These are phyloP conservation scores for Penicillium sclerotiorum DNA, from an alignment of 2,329 filamentous ascomycete species.

Conservation along the genomic window DNA sequence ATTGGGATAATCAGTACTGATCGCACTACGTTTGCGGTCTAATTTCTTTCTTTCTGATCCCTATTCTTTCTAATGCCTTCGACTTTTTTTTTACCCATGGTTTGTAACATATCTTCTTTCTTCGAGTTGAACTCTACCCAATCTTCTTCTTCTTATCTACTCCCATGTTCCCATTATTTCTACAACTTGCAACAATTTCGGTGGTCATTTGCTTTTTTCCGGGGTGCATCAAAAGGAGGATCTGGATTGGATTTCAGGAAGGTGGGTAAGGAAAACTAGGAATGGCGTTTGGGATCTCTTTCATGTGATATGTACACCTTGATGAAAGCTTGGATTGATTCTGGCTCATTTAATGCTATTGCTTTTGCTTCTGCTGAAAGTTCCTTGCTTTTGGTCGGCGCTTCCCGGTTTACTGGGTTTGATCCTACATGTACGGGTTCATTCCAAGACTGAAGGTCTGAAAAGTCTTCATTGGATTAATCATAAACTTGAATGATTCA, in stretches of 20 bases:
- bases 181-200: no score
- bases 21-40: background rate
- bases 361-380: no score
- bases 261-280: background rate
- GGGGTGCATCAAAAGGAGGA: background rate
- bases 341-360: no score
- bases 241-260: background rate
- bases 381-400: no score
- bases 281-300: background rate
- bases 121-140: background rate
- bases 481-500: no score
- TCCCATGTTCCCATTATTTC: background rate
- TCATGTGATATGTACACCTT: no score
- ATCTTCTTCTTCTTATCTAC: background rate
- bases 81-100: background rate
- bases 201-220: background rate
- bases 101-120: background rate
- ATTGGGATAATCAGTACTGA: slow-evolving; percentile 27
- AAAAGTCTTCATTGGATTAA: no score
- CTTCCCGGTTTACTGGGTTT: no score
- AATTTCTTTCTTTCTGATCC: slow-evolving; percentile 1
- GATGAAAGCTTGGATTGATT: no score
- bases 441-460: no score
- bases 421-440: no score
- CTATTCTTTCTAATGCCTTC: background rate